phyloP scores from a whole-genome alignment of 768 basidiomycete species.

The Tulasnella sp. region DNA sequence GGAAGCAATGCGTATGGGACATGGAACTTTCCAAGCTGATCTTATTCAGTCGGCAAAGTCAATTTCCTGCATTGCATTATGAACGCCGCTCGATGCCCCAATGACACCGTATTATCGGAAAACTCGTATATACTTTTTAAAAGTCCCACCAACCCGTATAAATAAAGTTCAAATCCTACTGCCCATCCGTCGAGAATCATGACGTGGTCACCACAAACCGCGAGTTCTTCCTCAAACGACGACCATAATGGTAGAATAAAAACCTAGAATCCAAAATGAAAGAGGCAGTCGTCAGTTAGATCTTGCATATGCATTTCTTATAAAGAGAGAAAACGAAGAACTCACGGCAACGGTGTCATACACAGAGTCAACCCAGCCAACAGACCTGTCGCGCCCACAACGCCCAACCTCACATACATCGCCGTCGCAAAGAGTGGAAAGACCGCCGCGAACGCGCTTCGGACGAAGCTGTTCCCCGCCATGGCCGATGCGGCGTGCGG shows the following conservation, averaged over 20 bases:
- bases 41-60: too few species aligned
- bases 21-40: too few species aligned
- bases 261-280: conserved; percentile 28
- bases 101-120: too few species aligned
- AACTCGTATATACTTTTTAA: too few species aligned
- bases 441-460: conserved; percentile 38
- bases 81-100: too few species aligned
- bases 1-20: too few species aligned
- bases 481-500: conserved; percentile 50
- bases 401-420: conserved; percentile 46
- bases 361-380: conserved; percentile 52
- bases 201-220: background rate
- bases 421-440: conserved; percentile 45
- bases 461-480: conserved; percentile 50
- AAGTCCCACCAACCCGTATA: too few species aligned
- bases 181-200: too few species aligned
- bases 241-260: conserved; percentile 26
- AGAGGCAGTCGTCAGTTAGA: background rate
- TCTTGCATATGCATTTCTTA: background rate
- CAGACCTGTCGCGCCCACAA: conserved; percentile 63
- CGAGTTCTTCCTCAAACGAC: conserved; percentile 11
- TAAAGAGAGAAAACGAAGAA: background rate
- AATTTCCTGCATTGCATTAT: too few species aligned
- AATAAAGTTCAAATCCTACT: too few species aligned
- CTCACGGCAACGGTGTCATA: conserved; percentile 43